Conservation (phyloP, 164 flowering plant species). For the Stephania cephalantha region DNA sequence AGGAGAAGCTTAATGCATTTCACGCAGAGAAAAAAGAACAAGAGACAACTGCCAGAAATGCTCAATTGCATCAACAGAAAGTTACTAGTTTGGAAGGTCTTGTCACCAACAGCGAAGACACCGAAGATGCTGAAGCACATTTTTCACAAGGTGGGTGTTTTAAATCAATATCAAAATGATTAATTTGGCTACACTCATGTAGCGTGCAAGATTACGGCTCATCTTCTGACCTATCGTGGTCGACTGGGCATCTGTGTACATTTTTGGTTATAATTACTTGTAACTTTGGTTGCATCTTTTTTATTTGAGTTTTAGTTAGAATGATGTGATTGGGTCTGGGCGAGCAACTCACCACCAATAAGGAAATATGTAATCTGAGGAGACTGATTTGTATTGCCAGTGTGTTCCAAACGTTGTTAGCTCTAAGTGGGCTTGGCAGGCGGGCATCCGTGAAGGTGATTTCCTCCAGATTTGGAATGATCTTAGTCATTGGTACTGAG, state of each 20-base stretch:
- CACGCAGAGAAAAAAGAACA: conserved; percentile 85
- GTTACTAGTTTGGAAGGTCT: conserved; percentile 33
- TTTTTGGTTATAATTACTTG: background rate
- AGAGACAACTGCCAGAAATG: conserved; percentile 80
- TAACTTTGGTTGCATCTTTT: background rate
- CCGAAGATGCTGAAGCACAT: conserved; percentile 29
- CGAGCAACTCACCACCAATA: background rate
- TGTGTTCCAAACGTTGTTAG: background rate
- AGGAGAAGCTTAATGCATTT: conserved; percentile 74
- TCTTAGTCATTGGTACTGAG: background rate
- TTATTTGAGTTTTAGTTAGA: background rate
- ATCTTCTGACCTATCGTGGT: too few relatives aligned
- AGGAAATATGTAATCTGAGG: background rate
- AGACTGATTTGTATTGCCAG: background rate
- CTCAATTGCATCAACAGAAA: conserved; percentile 65
- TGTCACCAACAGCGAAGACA: conserved; percentile 17
- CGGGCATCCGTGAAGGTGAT: background rate
- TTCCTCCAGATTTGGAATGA: background rate
- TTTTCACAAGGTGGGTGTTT: conserved; percentile 41
- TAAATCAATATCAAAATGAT: background rate
- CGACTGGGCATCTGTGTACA: background rate
- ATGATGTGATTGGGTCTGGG: background rate
- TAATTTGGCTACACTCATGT: background rate
- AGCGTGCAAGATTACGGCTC: background rate
- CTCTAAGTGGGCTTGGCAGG: background rate